A percentile compares a stretch with the other conserved stretches of the same genome.
These are phyloP conservation scores for Onygenales sp. DNA, from an alignment of 2,329 filamentous ascomycete genomes.

Conservation along the genomic window DNA sequence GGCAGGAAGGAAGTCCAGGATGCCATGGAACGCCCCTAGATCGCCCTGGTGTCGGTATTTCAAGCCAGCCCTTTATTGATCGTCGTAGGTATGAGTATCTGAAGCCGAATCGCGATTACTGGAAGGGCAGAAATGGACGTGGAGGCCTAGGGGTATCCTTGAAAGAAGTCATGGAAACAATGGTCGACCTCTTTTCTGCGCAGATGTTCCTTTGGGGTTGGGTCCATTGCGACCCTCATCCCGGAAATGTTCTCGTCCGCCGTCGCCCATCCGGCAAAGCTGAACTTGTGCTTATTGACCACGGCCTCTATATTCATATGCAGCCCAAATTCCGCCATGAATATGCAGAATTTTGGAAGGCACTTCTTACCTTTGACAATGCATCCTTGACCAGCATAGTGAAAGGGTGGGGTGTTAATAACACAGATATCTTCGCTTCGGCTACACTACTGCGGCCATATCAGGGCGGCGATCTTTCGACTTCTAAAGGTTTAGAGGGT, in stretches of 20 bases:
- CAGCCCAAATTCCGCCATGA: slow-evolving; percentile 70
- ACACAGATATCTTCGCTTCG: slow-evolving; percentile 82
- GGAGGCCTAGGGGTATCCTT: slow-evolving; percentile 77
- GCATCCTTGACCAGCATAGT: slow-evolving; percentile 64
- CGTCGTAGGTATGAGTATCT: slow-evolving; percentile 41
- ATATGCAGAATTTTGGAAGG: slow-evolving; percentile 88
- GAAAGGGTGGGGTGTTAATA: slow-evolving; percentile 74
- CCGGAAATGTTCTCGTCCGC: slow-evolving; percentile 93
- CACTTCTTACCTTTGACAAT: slow-evolving; percentile 89
- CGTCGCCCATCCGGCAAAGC: slow-evolving; percentile 70
- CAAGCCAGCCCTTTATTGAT: slow-evolving; percentile 25
- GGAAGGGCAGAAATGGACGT: slow-evolving; percentile 61
- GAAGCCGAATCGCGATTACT: slow-evolving; percentile 72
- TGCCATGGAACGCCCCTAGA: slow-evolving; percentile 58
- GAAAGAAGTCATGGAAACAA: slow-evolving; percentile 88
- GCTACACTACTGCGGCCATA: slow-evolving; percentile 87
- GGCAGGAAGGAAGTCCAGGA: slow-evolving; percentile 67
- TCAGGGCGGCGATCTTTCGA: slow-evolving; percentile 66
- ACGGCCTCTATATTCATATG: slow-evolving; percentile 94
- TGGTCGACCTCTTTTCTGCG: slow-evolving; percentile 91
- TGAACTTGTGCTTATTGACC: slow-evolving; percentile 92
- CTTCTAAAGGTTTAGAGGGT: slow-evolving; percentile 46
- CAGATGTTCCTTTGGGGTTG: slow-evolving; percentile 97
- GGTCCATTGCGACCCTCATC: slow-evolving; percentile 94
- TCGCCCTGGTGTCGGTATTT: slow-evolving; percentile 31